A percentile compares a stretch with the other conserved stretches of the same genome.
Evolutionary conservation across 805 yeast genomes (phyloP).

Genomic region (Ogataea chonburiensis): DNA sequence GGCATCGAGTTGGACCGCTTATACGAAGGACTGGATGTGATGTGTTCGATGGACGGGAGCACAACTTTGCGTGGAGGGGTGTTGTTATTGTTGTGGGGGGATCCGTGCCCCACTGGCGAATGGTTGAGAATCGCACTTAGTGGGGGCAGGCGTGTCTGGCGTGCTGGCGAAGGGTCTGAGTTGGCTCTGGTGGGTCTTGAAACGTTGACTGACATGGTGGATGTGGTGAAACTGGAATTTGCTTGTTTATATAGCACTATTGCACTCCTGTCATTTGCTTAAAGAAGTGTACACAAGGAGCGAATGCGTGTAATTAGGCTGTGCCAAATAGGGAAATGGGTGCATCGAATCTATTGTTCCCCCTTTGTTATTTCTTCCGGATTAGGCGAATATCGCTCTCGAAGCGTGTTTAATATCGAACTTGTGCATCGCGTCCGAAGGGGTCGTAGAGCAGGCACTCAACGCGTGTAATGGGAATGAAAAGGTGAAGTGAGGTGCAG

Average conservation of each 20-base stretch:
- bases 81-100: conserved; percentile 1
- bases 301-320: conserved; percentile 8
- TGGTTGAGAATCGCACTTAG: conserved; percentile 23
- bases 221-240: conserved; percentile 1
- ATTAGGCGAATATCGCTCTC: conserved; percentile 3
- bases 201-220: conserved; percentile 24
- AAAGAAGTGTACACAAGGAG: conserved; percentile 8
- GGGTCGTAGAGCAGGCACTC: conserved; percentile 5
- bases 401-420: conserved; percentile 15
- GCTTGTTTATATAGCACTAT: conserved; percentile 6
- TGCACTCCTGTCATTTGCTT: conserved; percentile 8
- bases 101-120: conserved; percentile 11
- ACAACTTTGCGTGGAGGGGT: conserved; percentile 21
- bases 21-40: conserved; percentile 28
- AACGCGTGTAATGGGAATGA: conserved; percentile 5
- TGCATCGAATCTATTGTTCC: conserved; percentile 1
- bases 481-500: conserved; percentile 2
- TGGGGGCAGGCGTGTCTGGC: conserved; percentile 27
- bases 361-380: conserved; percentile 5
- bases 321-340: conserved; percentile 3
- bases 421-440: conserved; percentile 11
- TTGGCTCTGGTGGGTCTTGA: conserved; percentile 25
- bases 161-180: conserved; percentile 27
- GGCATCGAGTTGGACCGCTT: conserved; percentile 26
- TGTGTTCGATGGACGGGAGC: conserved; percentile 27